A percentile compares a stretch with the other conserved stretches of the same genome.
Conservation (phyloP, 1,284 basidiomycete genomes). For the Gomphus bonarii region DNA sequence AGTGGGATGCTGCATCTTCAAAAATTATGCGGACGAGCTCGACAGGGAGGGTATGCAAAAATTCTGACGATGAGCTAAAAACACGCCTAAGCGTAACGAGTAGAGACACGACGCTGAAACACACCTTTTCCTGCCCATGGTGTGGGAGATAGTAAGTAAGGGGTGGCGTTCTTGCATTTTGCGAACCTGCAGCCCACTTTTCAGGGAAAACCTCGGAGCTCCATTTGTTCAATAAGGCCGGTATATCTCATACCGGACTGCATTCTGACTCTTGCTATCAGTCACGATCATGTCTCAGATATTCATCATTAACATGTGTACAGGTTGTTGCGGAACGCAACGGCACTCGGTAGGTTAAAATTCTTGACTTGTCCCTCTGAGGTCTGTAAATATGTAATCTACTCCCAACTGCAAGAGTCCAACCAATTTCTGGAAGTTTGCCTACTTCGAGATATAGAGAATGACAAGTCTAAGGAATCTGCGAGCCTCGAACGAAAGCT, state of each 20-base stretch:
- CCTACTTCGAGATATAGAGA: background rate
- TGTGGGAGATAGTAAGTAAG: background rate
- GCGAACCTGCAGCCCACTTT: background rate
- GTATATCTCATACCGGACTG: background rate
- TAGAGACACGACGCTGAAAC: background rate
- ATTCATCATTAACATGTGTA: too few species aligned
- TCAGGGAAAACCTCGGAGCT: background rate
- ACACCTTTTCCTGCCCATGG: background rate
- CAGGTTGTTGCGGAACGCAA: too few species aligned
- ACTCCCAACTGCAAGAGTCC: background rate
- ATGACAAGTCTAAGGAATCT: background rate
- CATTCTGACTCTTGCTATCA: background rate
- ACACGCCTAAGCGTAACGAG: background rate
- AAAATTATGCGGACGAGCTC: slow-evolving; percentile 9
- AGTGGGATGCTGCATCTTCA: slow-evolving; percentile 5
- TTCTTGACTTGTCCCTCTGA: background rate
- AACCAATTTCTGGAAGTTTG: background rate
- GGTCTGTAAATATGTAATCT: background rate
- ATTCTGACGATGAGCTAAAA: background rate
- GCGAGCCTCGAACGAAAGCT: background rate
- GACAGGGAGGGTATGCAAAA: slow-evolving; percentile 5
- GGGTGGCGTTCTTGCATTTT: background rate
- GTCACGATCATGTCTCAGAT: too few species aligned
- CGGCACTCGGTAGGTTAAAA: too few species aligned
- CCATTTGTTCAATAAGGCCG: background rate